Evolutionary conservation across 495 filamentous ascomycete genomes (phyloP).

Genomic region (Schizothecium vesticola): DNA sequence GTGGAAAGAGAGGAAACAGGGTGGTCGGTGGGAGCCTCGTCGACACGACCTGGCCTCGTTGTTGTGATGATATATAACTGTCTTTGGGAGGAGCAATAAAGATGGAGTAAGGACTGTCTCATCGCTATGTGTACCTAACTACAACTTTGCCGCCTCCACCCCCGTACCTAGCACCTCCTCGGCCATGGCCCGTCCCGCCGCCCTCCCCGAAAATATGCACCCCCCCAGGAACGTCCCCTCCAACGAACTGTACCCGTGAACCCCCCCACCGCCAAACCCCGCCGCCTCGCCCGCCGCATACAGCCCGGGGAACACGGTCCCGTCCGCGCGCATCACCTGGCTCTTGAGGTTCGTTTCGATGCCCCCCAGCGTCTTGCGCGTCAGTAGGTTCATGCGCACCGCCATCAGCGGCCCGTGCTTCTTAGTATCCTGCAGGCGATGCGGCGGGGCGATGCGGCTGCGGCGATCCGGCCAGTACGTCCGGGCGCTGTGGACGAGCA

Average conservation of each 20-base stretch:
- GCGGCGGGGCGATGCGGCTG: conserved; percentile 40
- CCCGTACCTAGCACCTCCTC: conserved; percentile 30
- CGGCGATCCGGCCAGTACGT: conserved; percentile 44
- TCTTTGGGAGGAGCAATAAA: neutral
- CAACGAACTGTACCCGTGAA: conserved; percentile 47
- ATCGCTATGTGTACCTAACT: neutral
- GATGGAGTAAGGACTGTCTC: neutral
- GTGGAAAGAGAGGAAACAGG: neutral
- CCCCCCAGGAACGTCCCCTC: conserved; percentile 47
- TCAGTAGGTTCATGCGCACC: conserved; percentile 47
- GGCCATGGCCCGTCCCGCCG: conserved; percentile 41
- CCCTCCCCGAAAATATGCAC: conserved; percentile 48
- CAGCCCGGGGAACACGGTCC: conserved; percentile 39
- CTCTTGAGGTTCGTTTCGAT: conserved; percentile 49
- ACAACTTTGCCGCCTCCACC: neutral
- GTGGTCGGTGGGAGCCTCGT: neutral
- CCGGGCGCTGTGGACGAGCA: conserved; percentile 46
- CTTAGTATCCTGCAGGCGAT: conserved; percentile 39
- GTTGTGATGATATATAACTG: neutral
- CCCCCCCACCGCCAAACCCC: conserved; percentile 49
- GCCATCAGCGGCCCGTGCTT: conserved; percentile 46
- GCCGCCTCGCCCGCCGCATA: conserved; percentile 51
- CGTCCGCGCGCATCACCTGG: conserved; percentile 41
- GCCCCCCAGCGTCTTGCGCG: conserved; percentile 48
- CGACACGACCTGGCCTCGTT: neutral